Percentiles rank a stretch among this genome's conserved stretches.
Evolutionary conservation across 169 alveolate species (phyloP).

Genomic region (Cryptosporidium bovis): DNA sequence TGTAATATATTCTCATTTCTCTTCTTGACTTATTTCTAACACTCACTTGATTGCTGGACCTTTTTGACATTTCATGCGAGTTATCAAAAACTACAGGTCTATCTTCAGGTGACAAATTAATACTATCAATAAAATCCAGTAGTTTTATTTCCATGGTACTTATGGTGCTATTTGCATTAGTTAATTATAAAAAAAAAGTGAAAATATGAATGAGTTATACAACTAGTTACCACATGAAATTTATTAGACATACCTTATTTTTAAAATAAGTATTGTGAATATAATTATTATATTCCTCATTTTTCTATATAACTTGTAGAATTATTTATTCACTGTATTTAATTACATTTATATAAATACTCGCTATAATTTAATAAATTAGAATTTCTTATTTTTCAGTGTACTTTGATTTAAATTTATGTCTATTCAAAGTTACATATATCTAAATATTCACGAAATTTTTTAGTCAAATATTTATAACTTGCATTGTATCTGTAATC

Average conservation of each 20-base stretch:
- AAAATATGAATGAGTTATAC: not conserved
- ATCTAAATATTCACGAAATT: not conserved
- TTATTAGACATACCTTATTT: not conserved
- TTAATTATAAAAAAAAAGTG: not conserved
- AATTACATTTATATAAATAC: not conserved
- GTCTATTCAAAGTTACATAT: not conserved
- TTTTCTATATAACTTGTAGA: not conserved
- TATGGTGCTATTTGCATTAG: not conserved
- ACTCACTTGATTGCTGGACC: not conserved
- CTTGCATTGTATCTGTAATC: too few relatives aligned
- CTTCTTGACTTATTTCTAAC: not conserved
- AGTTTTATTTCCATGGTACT: not conserved
- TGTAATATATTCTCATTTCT: not conserved
- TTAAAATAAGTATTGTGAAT: not conserved
- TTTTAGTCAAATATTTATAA: not conserved
- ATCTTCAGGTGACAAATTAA: not conserved
- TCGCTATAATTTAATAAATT: not conserved
- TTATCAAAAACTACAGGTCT: not conserved
- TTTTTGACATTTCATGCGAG: not conserved
- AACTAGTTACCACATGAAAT: not conserved
- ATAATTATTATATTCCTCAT: constrained; percentile 3
- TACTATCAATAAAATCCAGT: not conserved
- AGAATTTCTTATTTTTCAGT: too few relatives aligned
- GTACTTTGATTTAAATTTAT: too few relatives aligned
- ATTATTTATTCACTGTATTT: not conserved